Conservation (phyloP, 1,139 yeast genomes). For the Zygosaccharomyces sapae region DNA sequence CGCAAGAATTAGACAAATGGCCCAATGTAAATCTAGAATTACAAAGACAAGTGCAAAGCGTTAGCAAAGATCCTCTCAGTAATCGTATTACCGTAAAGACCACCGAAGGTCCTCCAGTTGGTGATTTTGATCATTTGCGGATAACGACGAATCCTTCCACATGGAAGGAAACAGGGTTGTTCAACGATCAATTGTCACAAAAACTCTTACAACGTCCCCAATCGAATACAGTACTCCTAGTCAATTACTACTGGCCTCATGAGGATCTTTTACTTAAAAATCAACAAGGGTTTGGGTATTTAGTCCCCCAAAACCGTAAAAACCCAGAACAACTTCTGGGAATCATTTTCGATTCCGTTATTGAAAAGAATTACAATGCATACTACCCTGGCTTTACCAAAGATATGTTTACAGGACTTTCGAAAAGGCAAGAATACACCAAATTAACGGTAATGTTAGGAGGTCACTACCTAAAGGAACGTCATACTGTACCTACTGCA, state of each 20-base stretch:
- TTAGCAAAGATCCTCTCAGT: neutral
- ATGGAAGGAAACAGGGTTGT: conserved; percentile 25
- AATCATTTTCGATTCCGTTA: conserved; percentile 84
- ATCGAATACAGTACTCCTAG: conserved; percentile 55
- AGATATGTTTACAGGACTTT: neutral
- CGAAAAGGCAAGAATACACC: conserved; percentile 44
- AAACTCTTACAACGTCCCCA: conserved; percentile 37
- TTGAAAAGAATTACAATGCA: conserved; percentile 49
- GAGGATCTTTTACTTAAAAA: conserved; percentile 36
- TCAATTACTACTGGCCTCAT: conserved; percentile 54
- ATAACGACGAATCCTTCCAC: conserved; percentile 48
- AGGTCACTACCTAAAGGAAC: conserved; percentile 56
- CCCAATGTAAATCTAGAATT: conserved; percentile 39
- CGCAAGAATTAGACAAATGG: conserved; percentile 36
- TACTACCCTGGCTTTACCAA: conserved; percentile 25
- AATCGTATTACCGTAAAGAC: conserved; percentile 18
- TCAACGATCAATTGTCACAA: conserved; percentile 20
- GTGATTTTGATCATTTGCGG: conserved; percentile 50
- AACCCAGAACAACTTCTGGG: conserved; percentile 71
- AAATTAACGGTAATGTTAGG: conserved; percentile 89
- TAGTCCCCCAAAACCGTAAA: conserved; percentile 58
- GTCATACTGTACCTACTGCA: conserved; percentile 43
- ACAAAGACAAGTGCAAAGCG: neutral
- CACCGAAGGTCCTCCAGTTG: conserved; percentile 17
- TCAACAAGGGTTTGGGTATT: conserved; percentile 75